These are phyloP conservation scores for Prasinococcaceae sp. DNA, from an alignment of 139 green algal species.

Conservation along the genomic window DNA sequence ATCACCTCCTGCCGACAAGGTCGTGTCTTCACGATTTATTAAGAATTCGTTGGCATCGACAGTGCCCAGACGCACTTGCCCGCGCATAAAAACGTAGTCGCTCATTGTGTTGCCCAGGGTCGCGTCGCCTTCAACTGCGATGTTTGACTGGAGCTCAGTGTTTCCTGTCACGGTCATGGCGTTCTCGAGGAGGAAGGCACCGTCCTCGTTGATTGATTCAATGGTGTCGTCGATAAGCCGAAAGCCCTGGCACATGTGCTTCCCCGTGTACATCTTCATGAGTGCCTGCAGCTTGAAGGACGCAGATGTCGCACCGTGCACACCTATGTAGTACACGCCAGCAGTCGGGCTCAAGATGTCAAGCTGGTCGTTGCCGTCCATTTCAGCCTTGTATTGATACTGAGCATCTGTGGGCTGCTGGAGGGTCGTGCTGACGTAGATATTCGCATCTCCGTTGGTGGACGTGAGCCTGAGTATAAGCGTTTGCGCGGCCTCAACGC, in stretches of 20 bases:
- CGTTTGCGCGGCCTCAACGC: slow-evolving; percentile 5
- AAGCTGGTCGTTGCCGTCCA: neutral
- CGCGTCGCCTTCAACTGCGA: neutral
- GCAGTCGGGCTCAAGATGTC: neutral
- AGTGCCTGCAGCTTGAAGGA: slow-evolving; percentile 8
- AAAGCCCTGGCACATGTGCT: slow-evolving; percentile 12
- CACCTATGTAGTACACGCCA: slow-evolving; percentile 6
- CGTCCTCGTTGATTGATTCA: too few species aligned
- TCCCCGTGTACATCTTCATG: slow-evolving; percentile 11
- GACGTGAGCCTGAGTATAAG: slow-evolving; percentile 1
- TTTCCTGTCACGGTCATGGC: neutral
- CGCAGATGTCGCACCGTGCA: neutral
- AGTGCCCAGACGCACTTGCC: neutral
- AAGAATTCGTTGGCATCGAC: neutral
- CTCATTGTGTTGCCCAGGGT: slow-evolving; percentile 1
- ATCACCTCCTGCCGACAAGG: neutral
- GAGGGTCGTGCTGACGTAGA: slow-evolving; percentile 2
- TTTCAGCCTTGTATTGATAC: neutral
- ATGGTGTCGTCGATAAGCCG: neutral
- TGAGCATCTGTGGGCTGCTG: neutral
- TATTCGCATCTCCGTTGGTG: slow-evolving; percentile 1
- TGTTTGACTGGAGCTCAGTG: neutral
- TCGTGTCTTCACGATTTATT: neutral
- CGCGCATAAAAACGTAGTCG: neutral
- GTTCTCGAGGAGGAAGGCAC: slow-evolving; percentile 5